These are phyloP conservation scores for Simplicillium sp. DNA, from an alignment of 2,329 filamentous ascomycete species.

Conservation along the genomic window DNA sequence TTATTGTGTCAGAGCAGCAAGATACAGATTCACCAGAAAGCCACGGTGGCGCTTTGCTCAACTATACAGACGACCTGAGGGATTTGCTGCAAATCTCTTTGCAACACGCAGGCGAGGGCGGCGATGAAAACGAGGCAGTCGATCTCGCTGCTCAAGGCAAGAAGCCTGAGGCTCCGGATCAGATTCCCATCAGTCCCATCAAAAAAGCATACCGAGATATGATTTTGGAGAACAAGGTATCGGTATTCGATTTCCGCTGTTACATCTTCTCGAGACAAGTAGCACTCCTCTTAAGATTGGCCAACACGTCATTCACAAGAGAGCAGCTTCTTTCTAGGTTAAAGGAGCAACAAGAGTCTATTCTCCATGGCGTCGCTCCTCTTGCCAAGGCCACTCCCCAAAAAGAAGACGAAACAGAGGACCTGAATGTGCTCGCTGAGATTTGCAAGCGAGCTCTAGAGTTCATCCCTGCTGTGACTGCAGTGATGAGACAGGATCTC, in stretches of 20 bases:
- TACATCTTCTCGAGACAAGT: slow-evolving; percentile 92
- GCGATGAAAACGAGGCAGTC: slow-evolving; percentile 32
- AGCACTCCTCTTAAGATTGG: slow-evolving; percentile 68
- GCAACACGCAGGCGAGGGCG: slow-evolving; percentile 21
- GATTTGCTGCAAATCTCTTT: slow-evolving; percentile 44
- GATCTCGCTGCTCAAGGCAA: slow-evolving; percentile 37
- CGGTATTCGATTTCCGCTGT: slow-evolving; percentile 86
- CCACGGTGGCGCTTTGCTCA: slow-evolving; percentile 63
- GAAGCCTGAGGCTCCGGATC: slow-evolving; percentile 34
- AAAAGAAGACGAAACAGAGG: slow-evolving; percentile 55
- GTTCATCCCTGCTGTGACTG: slow-evolving; percentile 73
- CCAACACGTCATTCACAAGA: slow-evolving; percentile 58
- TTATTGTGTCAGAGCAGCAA: slow-evolving; percentile 66
- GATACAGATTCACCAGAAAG: slow-evolving; percentile 48
- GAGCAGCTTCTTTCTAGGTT: slow-evolving; percentile 55
- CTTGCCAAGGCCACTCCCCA: slow-evolving; percentile 34
- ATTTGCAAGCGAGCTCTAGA: slow-evolving; percentile 74
- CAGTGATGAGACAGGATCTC: slow-evolving; percentile 72
- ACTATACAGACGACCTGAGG: slow-evolving; percentile 65
- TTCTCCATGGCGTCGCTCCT: slow-evolving; percentile 48
- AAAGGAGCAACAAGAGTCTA: slow-evolving; percentile 50
- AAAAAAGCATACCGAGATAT: slow-evolving; percentile 83
- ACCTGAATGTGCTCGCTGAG: slow-evolving; percentile 73
- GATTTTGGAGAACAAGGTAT: slow-evolving; percentile 91
- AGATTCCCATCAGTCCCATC: slow-evolving; percentile 52